These are phyloP conservation scores for Pseudocercospora fuligena DNA, from an alignment of 2,329 filamentous ascomycete genomes.

Conservation along the genomic window DNA sequence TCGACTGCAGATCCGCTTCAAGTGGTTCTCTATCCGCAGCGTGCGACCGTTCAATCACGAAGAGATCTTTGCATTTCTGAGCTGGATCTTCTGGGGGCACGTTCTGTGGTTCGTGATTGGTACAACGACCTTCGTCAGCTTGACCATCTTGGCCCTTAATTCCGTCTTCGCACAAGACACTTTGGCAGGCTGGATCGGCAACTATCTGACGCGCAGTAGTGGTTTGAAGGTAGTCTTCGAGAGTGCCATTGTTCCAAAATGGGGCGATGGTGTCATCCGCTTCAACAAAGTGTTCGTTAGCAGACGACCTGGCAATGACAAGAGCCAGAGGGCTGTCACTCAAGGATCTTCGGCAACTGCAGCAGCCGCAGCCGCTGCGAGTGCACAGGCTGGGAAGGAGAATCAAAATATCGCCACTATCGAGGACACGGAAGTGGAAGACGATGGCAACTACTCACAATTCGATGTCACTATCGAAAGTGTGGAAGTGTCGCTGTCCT, in stretches of 20 bases:
- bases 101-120: slow-evolving; percentile 94
- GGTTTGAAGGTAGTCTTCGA: slow-evolving; percentile 95
- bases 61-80: slow-evolving; percentile 93
- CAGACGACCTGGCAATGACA: slow-evolving; percentile 76
- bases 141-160: slow-evolving; percentile 89
- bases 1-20: slow-evolving; percentile 86
- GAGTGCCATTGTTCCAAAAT: slow-evolving; percentile 94
- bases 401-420: slow-evolving; percentile 43
- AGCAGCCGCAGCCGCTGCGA: slow-evolving; percentile 82
- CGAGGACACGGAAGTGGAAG: slow-evolving; percentile 62
- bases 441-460: slow-evolving; percentile 97
- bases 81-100: slow-evolving; percentile 93
- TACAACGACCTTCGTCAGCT: slow-evolving; percentile 94
- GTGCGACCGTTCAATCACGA: slow-evolving; percentile 93
- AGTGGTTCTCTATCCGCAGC: slow-evolving; percentile 96
- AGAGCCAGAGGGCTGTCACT: slow-evolving; percentile 62
- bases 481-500: slow-evolving; percentile 94
- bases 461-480: slow-evolving; percentile 95
- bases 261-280: slow-evolving; percentile 92
- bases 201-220: slow-evolving; percentile 92
- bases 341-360: slow-evolving; percentile 88
- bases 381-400: slow-evolving; percentile 57
- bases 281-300: slow-evolving; percentile 98
- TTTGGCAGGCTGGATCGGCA: slow-evolving; percentile 88
- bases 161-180: slow-evolving; percentile 98